A percentile compares a stretch with the other conserved stretches of the same genome.
phyloP scores from a whole-genome alignment of 495 filamentous ascomycete genomes.

The Achaetomiella virescens region DNA sequence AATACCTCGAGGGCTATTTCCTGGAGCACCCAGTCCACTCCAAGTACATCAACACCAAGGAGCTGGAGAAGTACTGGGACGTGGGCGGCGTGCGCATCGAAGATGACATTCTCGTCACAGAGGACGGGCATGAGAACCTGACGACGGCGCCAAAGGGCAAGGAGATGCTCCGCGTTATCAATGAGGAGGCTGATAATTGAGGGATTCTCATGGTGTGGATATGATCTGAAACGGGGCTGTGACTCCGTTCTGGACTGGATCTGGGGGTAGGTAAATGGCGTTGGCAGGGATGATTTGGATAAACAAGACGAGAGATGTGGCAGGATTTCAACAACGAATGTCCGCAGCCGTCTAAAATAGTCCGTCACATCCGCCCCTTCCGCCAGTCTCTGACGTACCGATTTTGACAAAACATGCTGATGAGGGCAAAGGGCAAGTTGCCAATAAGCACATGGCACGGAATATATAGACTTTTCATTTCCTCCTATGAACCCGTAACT shows the following conservation, averaged over 20 bases:
- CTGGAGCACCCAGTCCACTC: slow-evolving; percentile 55
- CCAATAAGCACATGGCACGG: slow-evolving; percentile 4
- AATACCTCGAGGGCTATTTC: slow-evolving; percentile 57
- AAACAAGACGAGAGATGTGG: no score
- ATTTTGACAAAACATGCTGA: no score
- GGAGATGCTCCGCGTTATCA: slow-evolving; percentile 38
- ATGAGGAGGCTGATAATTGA: neutral
- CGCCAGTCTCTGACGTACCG: no score
- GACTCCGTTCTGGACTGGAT: no score
- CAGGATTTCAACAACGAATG: no score
- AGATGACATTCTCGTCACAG: slow-evolving; percentile 80
- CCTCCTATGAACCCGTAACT: neutral
- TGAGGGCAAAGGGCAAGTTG: neutral
- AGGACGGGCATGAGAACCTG: slow-evolving; percentile 71
- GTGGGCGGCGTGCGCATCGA: slow-evolving; percentile 90
- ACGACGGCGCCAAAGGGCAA: slow-evolving; percentile 77
- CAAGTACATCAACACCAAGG: slow-evolving; percentile 65
- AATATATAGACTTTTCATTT: neutral
- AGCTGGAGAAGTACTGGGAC: slow-evolving; percentile 63
- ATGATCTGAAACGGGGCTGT: no score
- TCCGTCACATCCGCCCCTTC: no score
- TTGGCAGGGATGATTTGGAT: no score
- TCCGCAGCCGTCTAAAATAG: no score
- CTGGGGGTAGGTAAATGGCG: neutral
- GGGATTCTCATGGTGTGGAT: neutral